Percentiles rank a stretch among this genome's conserved stretches.
Evolutionary conservation across 495 filamentous ascomycete genomes (phyloP).

Genomic region (Rostrohypoxylon terebratum): DNA sequence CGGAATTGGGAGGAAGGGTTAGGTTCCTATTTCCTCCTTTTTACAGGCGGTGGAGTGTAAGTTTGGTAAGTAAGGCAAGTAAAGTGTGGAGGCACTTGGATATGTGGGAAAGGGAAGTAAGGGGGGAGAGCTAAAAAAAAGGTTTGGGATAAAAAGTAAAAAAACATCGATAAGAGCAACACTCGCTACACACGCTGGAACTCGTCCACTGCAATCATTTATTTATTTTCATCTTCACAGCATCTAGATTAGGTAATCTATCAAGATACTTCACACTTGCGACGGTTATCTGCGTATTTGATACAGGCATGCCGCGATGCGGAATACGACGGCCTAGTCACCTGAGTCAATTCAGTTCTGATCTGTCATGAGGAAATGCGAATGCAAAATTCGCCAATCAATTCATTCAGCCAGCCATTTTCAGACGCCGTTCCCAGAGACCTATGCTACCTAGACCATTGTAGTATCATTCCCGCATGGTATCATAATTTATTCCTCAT

Average conservation of each 20-base stretch:
- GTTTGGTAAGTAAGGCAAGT: neutral
- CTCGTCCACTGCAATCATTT: neutral
- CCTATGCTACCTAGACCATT: slow-evolving; percentile 50
- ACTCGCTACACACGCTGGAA: neutral
- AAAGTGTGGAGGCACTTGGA: neutral
- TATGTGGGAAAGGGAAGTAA: neutral
- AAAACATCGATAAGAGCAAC: slow-evolving; percentile 1
- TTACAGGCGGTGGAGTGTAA: neutral
- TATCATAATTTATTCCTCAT: slow-evolving; percentile 65
- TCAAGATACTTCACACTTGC: too few relatives aligned
- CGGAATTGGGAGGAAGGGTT: neutral
- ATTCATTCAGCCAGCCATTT: slow-evolving; percentile 52
- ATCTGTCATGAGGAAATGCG: slow-evolving; percentile 41
- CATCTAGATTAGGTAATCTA: neutral
- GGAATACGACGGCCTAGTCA: neutral
- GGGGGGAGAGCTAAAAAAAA: neutral
- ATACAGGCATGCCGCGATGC: too few relatives aligned
- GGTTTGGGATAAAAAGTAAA: neutral
- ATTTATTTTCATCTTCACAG: slow-evolving; percentile 2
- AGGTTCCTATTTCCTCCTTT: neutral
- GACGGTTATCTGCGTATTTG: neutral
- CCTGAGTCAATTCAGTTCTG: neutral
- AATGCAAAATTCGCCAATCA: slow-evolving; percentile 48
- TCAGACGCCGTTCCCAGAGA: slow-evolving; percentile 51
- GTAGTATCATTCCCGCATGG: slow-evolving; percentile 41